Evolutionary conservation across 495 filamentous ascomycete species (phyloP), one percentile per base, ranked within the genome.

Genomic region (Penicillium dipodomyicola): DNA sequence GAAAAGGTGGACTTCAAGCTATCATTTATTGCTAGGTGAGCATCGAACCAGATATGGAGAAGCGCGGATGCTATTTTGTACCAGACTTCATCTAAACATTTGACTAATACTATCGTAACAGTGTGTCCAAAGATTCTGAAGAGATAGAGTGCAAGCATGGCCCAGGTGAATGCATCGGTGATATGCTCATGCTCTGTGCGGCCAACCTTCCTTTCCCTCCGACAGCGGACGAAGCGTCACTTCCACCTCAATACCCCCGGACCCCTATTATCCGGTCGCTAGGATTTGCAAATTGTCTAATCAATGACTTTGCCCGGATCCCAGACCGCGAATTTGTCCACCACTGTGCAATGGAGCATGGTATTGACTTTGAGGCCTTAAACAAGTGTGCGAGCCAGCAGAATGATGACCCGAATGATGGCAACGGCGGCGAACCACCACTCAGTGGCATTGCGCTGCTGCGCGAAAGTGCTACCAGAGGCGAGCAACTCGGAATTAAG

Each of bases 131-230:
- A 49, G 52, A 69, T 46, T 65, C 71, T 5, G 68, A 72, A 41
- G 76, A 75, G 27, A 70, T 79, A 4, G 58, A 69, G 14, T 99
- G 95, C 78, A 95, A 77, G 69, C 94, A 97, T 65, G 95, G 94
- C 5, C 87, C 91, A 5, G 77, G 76, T 14, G 94, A 99, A 76
- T 99, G 94, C 66, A 84, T 97, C 63, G 92, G 92, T 17, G 88
- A 99, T 72, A 96, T 96, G 74, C 78, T 99, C 67, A 86, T 93
- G 60, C 86, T 97, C 54, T 99, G 94, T 77, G 94, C 91, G 25
- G 84, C 86, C 12, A 77, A 85, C 54, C 79, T 93, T 5, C 76
- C 76, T 11, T 79, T 77, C 60, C 65, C 71, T 45, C 56, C 63
- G 1, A 44, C 58, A 10, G 40, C 37, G 2, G 58, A 71, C 41